Evolutionary conservation across 2,329 filamentous ascomycete genomes (phyloP).

Genomic region (Phaeosphaeriaceae sp.): DNA sequence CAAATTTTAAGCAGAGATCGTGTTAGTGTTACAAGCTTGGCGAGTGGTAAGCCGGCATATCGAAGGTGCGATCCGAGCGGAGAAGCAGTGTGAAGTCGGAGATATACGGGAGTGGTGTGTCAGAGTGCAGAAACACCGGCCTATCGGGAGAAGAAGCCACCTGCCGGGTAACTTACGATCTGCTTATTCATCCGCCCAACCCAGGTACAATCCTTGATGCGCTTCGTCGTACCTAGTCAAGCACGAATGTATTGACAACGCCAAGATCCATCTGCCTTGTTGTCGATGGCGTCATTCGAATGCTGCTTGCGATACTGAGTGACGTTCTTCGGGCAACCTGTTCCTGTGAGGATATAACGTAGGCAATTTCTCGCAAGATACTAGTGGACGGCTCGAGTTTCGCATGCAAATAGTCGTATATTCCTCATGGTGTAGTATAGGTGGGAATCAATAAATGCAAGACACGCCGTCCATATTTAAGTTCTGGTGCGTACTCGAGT

Average conservation of each 20-base stretch:
- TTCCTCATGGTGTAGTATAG: neutral
- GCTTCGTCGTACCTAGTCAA: neutral
- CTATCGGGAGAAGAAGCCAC: neutral
- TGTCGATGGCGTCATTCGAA: neutral
- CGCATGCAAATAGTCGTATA: neutral
- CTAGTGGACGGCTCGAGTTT: neutral
- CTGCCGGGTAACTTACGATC: neutral
- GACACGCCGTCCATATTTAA: neutral
- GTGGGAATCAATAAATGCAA: neutral
- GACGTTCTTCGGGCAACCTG: neutral
- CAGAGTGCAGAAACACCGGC: neutral
- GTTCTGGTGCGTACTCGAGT: neutral
- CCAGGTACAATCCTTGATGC: neutral
- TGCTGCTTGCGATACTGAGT: neutral
- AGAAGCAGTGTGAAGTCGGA: conserved; percentile 4
- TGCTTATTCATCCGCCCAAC: neutral
- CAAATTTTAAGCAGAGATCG: neutral
- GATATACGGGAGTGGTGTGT: neutral
- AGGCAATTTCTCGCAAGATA: neutral
- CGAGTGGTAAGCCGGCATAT: neutral
- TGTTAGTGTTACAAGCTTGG: neutral
- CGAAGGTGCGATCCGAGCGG: neutral
- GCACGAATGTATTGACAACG: neutral
- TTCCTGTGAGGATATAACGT: neutral
- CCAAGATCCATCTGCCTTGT: neutral